Evolutionary conservation across 2,329 filamentous ascomycete species (phyloP).

Genomic region (Phaeosphaeria sp.): DNA sequence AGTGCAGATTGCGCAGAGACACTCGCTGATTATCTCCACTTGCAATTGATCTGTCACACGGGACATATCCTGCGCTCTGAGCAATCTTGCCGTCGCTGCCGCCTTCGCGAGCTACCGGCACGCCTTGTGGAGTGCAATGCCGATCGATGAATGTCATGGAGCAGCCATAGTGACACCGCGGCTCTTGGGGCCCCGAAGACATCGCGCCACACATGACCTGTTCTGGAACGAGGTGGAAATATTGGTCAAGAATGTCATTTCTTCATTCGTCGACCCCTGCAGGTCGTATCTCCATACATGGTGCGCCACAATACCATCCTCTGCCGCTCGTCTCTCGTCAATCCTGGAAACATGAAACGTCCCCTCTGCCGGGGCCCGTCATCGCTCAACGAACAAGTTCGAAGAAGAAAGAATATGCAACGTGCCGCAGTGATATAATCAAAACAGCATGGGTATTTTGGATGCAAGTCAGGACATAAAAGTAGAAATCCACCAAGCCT

Average conservation of each 20-base stretch:
- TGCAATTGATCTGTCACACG: conserved; percentile 3
- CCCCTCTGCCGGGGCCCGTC: conserved; percentile 21
- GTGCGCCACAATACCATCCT: conserved; percentile 31
- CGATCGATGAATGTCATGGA: background rate
- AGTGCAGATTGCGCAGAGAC: conserved; percentile 3
- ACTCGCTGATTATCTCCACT: conserved; percentile 4
- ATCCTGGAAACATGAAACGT: conserved; percentile 35
- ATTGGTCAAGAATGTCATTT: conserved; percentile 23
- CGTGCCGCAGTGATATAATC: conserved; percentile 25
- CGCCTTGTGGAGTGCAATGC: background rate
- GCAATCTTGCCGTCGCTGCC: conserved; percentile 6
- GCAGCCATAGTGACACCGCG: conserved; percentile 6
- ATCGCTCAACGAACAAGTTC: conserved; percentile 11
- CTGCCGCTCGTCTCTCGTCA: conserved; percentile 21
- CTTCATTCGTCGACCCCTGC: conserved; percentile 29
- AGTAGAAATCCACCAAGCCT: conserved; percentile 10
- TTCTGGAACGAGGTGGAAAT: conserved; percentile 8
- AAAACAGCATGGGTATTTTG: conserved; percentile 36
- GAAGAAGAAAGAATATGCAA: conserved; percentile 19
- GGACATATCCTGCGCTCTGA: background rate
- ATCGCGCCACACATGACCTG: conserved; percentile 17
- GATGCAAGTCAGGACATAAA: conserved; percentile 25
- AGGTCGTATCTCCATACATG: conserved; percentile 29
- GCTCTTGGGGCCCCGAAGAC: background rate
- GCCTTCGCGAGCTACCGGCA: background rate